Conservation (phyloP, 768 basidiomycete species). For the Mycena maculata region DNA sequence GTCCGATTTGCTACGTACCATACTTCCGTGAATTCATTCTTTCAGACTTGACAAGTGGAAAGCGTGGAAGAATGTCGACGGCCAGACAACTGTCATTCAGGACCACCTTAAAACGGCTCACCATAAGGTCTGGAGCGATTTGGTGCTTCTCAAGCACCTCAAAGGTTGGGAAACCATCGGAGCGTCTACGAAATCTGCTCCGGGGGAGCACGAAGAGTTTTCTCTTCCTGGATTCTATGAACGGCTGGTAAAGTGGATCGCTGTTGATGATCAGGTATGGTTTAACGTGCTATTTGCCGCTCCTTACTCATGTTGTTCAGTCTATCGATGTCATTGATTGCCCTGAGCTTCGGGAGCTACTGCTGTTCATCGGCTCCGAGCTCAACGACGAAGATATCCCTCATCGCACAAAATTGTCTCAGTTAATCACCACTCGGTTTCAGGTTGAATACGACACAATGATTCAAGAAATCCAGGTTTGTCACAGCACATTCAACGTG, state of each 20-base stretch:
- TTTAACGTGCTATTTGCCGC: not conserved
- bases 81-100: not conserved
- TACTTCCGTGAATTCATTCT: too few species aligned
- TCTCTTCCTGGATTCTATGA: not conserved
- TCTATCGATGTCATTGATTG: constrained; percentile 2
- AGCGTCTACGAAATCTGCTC: not conserved
- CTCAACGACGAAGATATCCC: not conserved
- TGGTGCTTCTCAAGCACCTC: not conserved
- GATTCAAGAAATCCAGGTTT: constrained; percentile 29
- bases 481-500: not conserved
- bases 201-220: not conserved
- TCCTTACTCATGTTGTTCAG: not conserved
- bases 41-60: not conserved
- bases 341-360: not conserved
- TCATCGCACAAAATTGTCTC: not conserved
- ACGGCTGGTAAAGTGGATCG: not conserved
- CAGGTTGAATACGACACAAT: constrained; percentile 33
- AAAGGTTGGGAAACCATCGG: not conserved
- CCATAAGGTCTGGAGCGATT: not conserved
- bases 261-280: constrained; percentile 2
- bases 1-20: too few species aligned
- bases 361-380: not conserved
- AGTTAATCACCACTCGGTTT: constrained; percentile 35
- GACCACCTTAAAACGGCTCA: not conserved
- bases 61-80: not conserved